Base-by-base conservation (phyloP, 139 green algal genomes). In the Micractinium sp. region DNA sequence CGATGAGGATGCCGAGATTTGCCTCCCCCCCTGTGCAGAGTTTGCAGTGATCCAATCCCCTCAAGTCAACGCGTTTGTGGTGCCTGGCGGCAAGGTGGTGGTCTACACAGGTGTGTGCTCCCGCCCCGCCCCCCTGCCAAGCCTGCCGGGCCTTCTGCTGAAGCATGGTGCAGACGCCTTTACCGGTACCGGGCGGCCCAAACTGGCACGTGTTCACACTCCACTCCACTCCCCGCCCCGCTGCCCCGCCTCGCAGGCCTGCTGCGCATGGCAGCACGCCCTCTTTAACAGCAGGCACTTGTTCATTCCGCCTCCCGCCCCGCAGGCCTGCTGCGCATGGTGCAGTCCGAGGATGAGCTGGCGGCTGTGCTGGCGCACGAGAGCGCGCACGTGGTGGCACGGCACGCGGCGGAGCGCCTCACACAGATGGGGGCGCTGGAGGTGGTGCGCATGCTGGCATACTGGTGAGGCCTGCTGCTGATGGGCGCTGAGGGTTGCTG, bases 1-100 rank as follows among this genome's bases (percentile, higher is more conserved):
- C n/a, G n/a, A n/a, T n/a, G n/a, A n/a, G n/a, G n/a, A n/a, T n/a
- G n/a, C n/a, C n/a, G n/a, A n/a, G n/a, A n/a, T 56, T 9, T 56
- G 47, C 9, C 5, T 56, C 47, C 5, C 9, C 47, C 47, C 47
- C 47, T 9, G n/a, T 56, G 47, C 47, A 56, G 95, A 98, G 91
- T 98, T 97, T 92, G 91, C 88, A 3, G 96, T 99, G 12, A 95
- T 99, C 33, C 16, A 82, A 31, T 81, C 61, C 15, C 69, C 69
- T 0, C 85, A 95, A 75, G 91, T 96, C 66, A 98, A 99, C 84
- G 96, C 96, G 0, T 97, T 98, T 85, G 96, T 98, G 60, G 93
- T 96, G n/a, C 96, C 96, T 12, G 96, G 96, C 3, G 96, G 96
- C 74, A 98, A 98, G 92, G 95, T 98, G 66, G 92, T 97, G 23